Conservation (phyloP, 306 rosid genomes). For the Quercus ilex region DNA sequence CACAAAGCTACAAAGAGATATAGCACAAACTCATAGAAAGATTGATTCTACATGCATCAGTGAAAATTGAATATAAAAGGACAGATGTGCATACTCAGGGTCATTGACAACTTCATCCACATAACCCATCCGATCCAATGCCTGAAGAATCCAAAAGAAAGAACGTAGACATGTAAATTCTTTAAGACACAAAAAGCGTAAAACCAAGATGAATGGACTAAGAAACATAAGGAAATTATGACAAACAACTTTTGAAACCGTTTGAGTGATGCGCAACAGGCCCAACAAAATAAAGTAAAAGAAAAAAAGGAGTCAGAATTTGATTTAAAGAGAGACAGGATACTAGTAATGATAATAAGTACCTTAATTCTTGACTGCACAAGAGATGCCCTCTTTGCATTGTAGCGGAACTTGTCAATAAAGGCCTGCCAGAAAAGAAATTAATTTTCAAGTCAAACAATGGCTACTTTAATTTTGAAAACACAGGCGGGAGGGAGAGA, state of each 20-base stretch:
- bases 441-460: conserved; percentile 27
- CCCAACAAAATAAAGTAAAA: conserved; percentile 4
- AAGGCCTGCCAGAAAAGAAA: conserved; percentile 59
- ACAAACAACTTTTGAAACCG: background rate
- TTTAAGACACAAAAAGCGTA: conserved; percentile 9
- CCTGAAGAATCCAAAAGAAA: conserved; percentile 42
- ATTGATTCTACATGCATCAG: conserved; percentile 4
- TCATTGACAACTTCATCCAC: conserved; percentile 92
- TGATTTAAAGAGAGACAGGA: conserved; percentile 11
- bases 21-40: background rate
- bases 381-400: conserved; percentile 98
- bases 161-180: background rate
- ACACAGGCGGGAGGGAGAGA: background rate
- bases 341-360: conserved; percentile 11
- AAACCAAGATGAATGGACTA: conserved; percentile 14
- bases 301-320: conserved; percentile 1
- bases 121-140: conserved; percentile 87
- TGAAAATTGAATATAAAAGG: conserved; percentile 9
- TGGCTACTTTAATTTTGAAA: conserved; percentile 13
- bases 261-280: background rate
- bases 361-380: conserved; percentile 99
- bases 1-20: conserved; percentile 13
- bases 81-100: conserved; percentile 77
- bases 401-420: conserved; percentile 95
- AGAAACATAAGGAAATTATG: background rate